phyloP scores from a whole-genome alignment of 257 asterid species.

The Anisodus acutangulus region DNA sequence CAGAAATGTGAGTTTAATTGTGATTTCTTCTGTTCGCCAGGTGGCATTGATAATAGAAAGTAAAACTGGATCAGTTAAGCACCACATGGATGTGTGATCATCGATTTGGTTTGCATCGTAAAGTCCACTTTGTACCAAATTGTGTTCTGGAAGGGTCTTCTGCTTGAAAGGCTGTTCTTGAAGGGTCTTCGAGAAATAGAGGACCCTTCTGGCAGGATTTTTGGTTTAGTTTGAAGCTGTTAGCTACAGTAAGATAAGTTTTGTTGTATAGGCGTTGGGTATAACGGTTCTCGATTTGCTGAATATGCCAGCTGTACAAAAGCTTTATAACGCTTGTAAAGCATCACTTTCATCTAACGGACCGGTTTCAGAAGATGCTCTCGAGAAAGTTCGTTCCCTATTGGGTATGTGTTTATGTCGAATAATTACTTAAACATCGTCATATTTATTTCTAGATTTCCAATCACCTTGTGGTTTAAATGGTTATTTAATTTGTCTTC shows the following conservation, averaged over 20 bases:
- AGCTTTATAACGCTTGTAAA: conserved; percentile 94
- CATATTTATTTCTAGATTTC: neutral
- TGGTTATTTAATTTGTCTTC: conserved; percentile 2
- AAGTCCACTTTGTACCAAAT: neutral
- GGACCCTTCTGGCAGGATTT: conserved; percentile 43
- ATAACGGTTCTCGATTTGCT: conserved; percentile 39
- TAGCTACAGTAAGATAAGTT: conserved; percentile 15
- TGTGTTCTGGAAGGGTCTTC: conserved; percentile 37
- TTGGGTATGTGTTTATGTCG: conserved; percentile 61
- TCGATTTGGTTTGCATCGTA: conserved; percentile 31
- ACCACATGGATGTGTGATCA: conserved; percentile 23
- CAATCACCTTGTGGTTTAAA: neutral
- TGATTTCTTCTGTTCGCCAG: conserved; percentile 23
- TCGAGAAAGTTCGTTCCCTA: conserved; percentile 78
- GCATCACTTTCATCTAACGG: conserved; percentile 86
- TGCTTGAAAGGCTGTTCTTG: conserved; percentile 27
- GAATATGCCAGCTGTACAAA: conserved; percentile 98
- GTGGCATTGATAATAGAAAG: conserved; percentile 33
- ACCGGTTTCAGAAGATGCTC: conserved; percentile 90
- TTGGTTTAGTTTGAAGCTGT: neutral
- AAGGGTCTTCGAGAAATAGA: conserved; percentile 44
- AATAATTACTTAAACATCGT: neutral
- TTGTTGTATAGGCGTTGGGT: conserved; percentile 35
- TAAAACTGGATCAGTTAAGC: conserved; percentile 29
- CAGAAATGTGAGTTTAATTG: conserved; percentile 14